These are phyloP conservation scores for Saitozyma podzolica DNA, from an alignment of 768 basidiomycete genomes.

Conservation along the genomic window DNA sequence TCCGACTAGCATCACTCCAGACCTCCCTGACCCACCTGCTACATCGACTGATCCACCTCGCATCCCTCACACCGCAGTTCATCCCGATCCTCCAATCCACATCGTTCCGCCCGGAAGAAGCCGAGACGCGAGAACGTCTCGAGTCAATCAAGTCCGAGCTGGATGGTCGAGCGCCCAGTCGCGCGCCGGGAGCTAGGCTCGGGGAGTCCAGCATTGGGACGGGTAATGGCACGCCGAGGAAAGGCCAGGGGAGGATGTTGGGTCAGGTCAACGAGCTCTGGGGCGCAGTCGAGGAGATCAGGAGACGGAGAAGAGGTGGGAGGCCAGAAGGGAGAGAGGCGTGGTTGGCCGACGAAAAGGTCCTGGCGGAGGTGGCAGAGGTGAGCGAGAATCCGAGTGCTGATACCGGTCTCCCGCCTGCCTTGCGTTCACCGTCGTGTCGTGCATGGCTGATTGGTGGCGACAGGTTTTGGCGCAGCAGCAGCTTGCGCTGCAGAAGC, in stretches of 20 bases:
- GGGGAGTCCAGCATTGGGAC: constrained; percentile 3
- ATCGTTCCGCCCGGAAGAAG: constrained; percentile 42
- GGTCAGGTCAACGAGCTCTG: constrained; percentile 50
- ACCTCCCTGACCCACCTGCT: constrained; percentile 38
- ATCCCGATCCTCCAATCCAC: constrained; percentile 44
- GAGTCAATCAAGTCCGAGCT: constrained; percentile 41
- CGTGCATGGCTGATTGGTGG: constrained; percentile 1
- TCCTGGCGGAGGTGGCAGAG: constrained; percentile 36
- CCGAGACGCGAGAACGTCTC: constrained; percentile 28
- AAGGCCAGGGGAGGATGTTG: constrained; percentile 41
- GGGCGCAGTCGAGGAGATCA: constrained; percentile 46
- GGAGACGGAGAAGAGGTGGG: constrained; percentile 20
- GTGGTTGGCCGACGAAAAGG: constrained; percentile 36
- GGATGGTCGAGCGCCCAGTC: constrained; percentile 29
- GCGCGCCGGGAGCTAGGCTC: neutral
- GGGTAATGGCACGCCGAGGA: constrained; percentile 13
- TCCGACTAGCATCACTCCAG: constrained; percentile 38
- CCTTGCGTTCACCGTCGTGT: neutral
- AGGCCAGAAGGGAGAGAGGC: constrained; percentile 16
- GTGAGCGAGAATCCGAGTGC: constrained; percentile 16
- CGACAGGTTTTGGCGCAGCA: constrained; percentile 35
- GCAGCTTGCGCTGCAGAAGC: constrained; percentile 41
- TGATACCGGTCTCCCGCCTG: neutral
- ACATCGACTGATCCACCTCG: constrained; percentile 45
- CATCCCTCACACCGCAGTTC: constrained; percentile 38